phyloP scores from a whole-genome alignment of 768 basidiomycete genomes.

The Brasilioporus rufonigricans region DNA sequence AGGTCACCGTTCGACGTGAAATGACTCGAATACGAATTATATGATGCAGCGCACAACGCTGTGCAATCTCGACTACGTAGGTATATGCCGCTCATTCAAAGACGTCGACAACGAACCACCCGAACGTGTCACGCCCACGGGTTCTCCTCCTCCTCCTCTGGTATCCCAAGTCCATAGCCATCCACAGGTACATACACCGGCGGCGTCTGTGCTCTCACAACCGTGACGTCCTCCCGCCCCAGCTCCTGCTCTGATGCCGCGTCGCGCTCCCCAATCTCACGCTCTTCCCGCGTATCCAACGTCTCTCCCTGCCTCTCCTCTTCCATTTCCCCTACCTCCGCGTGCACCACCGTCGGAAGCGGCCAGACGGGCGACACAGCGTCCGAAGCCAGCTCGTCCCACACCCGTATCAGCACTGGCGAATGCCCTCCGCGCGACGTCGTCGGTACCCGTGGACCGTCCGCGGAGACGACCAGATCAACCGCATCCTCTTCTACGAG shows the following conservation, averaged over 20 bases:
- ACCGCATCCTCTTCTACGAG: conserved; percentile 64
- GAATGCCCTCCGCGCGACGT: conserved; percentile 15
- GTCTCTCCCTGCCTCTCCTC: too few relatives aligned
- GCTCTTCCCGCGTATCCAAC: not conserved
- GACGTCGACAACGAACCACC: too few relatives aligned
- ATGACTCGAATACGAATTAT: too few relatives aligned
- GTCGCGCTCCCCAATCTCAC: too few relatives aligned
- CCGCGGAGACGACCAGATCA: conserved; percentile 66
- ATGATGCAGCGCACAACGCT: too few relatives aligned
- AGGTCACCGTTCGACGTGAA: too few relatives aligned
- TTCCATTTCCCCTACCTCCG: too few relatives aligned
- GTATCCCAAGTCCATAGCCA: conserved; percentile 7
- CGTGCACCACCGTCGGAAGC: not conserved
- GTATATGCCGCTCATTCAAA: too few relatives aligned
- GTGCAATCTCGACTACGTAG: too few relatives aligned
- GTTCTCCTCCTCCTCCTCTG: conserved; percentile 24
- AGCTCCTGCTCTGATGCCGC: not conserved
- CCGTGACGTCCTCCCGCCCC: not conserved
- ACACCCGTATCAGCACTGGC: conserved; percentile 25
- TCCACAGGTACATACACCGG: conserved; percentile 14
- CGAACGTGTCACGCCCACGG: conserved; percentile 29
- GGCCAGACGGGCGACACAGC: not conserved
- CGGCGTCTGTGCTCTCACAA: conserved; percentile 18
- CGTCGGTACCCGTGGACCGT: conserved; percentile 17
- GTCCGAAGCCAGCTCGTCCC: conserved; percentile 15